Base-by-base conservation (phyloP, 1,284 basidiomycete genomes). In the Hypsizygus ulmarius region DNA sequence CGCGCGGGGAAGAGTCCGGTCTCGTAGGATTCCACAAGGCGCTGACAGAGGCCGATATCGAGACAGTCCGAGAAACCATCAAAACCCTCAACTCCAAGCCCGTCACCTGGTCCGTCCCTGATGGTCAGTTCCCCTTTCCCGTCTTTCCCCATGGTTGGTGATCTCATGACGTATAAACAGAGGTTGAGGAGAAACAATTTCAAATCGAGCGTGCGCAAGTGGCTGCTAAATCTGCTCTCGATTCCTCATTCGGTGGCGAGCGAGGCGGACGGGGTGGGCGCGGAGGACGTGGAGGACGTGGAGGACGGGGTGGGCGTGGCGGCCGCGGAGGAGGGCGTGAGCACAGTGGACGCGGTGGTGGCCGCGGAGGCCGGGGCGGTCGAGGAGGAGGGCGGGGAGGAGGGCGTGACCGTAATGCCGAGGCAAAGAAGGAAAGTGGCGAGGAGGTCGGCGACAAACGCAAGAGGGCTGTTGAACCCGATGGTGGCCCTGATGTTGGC, bases 11-110 rank as follows among this genome's bases (percentile, higher is more conserved):
- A 42, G 73, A 84, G 59, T 78, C 76, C 52, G 81, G 79, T 3
- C 70, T 89, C 12, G 83, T 93, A 40, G 89, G 90, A 36, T 77
- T 79, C 54, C 85, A 89, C 60, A 90, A 84, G 60, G 70, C 74
- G 19, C 69, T 89, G 34, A 75, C 76, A 19, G 86, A 85, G 45
- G 84, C 85, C 35, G 84, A 88, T 48, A 74, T 87, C 40, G 68
- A 71, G 14, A 79, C 74, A 47, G 77, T 89, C 43, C 81, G 80
- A 60, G 79, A 82, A 50, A 72, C 77, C 19, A 64, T 87, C 25
- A 78, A 78, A 50, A 81, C 72, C 2, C 71, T 90, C 53, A 83
- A 82, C 56, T 75, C 75, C 1, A 77, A 81, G 42, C 72, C 78
- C 14, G 74, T 90, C 19, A 74, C 70, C 25, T 83, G 86, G 87